These are phyloP conservation scores for Cocos nucifera DNA, from an alignment of 176 grass and related monocot species.

Conservation along the genomic window DNA sequence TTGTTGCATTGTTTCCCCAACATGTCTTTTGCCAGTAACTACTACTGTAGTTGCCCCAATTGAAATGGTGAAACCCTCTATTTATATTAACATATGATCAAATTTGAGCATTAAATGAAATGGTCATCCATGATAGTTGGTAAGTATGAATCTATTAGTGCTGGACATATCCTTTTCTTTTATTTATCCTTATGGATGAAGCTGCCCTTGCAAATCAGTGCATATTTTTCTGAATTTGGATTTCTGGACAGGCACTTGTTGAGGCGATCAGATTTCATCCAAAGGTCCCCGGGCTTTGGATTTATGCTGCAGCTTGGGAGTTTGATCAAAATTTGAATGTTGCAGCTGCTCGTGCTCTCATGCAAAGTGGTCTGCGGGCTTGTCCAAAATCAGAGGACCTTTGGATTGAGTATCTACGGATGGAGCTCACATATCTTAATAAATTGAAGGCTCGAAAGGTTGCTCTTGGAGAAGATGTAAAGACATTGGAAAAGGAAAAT, in stretches of 20 bases:
- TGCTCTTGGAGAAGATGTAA: conserved; percentile 70
- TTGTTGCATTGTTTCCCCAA: no score
- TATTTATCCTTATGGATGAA: no score
- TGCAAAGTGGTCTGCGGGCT: conserved; percentile 83
- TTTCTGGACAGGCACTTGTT: conserved; percentile 36
- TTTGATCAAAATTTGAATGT: conserved; percentile 98
- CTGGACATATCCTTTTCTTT: no score
- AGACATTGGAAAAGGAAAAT: conserved; percentile 31
- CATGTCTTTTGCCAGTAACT: no score
- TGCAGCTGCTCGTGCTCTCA: conserved; percentile 70
- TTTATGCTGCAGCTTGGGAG: conserved; percentile 92
- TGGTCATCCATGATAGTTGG: no score
- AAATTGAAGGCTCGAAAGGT: conserved; percentile 82
- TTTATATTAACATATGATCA: no score
- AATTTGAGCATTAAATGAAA: no score
- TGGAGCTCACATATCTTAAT: conserved; percentile 96
- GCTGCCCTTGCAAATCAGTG: no score
- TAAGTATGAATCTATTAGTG: no score
- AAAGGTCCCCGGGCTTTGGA: conserved; percentile 89
- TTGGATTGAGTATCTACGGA: conserved; percentile 90
- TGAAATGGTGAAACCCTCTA: no score
- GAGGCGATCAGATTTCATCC: conserved; percentile 83
- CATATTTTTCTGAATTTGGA: no score
- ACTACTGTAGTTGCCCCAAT: no score
- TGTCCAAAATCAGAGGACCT: conserved; percentile 83